Evolutionary conservation across 73 alveolate genomes (phyloP), one percentile per base, ranked within the genome.

Genomic region (Uronychia setigera): DNA sequence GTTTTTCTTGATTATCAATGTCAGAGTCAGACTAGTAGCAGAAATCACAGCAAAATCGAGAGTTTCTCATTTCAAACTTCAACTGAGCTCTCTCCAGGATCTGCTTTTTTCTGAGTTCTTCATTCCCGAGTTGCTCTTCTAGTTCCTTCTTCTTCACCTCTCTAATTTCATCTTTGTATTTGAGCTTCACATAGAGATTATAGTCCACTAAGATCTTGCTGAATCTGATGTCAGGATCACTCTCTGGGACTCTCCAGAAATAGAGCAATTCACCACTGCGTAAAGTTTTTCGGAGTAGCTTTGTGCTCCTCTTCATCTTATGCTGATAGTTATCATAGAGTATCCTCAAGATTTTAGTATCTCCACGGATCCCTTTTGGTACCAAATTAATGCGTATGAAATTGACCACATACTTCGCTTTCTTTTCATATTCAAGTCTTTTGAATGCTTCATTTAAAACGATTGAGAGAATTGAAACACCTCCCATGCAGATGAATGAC

Each of bases 391-490:
- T 67, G 14, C 32, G 14, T 30, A 67, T 67, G 79, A 13, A 67
- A 13, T 28, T 26, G 30, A 67, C 32, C 79, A 67, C 79, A 67
- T 13, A 67, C 84, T 78, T 78, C 32, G 84, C 84, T 32, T 58
- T 35, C 14, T 33, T 78, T 33, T 78, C 84, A 33, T 78, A 78
- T 26, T 78, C 84, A 32, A 78, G 26, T 25, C 84, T 28, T 33
- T 78, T 78, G 84, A 78, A 78, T 27, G 35, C 84, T 29, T 78
- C 84, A 33, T 78, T 78, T 32, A 78, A 30, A 5, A 78, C 84
- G 1, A 78, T 78, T 26, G 84, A 78, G 75, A 78, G 33, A 0
- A 78, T 35, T 30, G 84, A 30, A 35, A 78, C 84, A 0, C 74
- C 84, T 35, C 76, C 84, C 84, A 78, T 78, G 26, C 74, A 30